These are phyloP conservation scores for Echinochloa phyllopogon DNA, from an alignment of 176 grass and related monocot genomes.

Conservation along the genomic window DNA sequence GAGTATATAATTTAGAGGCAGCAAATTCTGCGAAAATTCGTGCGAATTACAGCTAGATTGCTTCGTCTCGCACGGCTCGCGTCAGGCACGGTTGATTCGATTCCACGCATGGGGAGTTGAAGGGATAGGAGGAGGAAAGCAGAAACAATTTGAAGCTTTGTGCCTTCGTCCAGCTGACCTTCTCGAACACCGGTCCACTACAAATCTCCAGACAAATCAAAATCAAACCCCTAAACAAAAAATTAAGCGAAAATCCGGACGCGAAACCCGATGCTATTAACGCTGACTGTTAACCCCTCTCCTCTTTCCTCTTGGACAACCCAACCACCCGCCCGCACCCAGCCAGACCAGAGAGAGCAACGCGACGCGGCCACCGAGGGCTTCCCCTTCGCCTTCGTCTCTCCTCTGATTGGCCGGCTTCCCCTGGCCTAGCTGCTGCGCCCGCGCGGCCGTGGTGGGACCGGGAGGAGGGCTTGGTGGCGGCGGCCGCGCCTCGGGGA, in stretches of 20 bases:
- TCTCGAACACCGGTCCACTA: constrained; percentile 39
- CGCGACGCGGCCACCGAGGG: constrained; percentile 20
- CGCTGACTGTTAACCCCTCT: constrained; percentile 55
- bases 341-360: constrained; percentile 14
- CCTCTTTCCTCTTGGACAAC: background rate
- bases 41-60: constrained; percentile 15
- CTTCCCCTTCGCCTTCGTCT: background rate
- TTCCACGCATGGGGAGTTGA: background rate
- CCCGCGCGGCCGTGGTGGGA: constrained; percentile 20
- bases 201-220: constrained; percentile 31
- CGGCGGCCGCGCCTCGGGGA: background rate
- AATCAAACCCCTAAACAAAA: constrained; percentile 12
- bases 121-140: background rate
- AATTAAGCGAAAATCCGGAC: constrained; percentile 9
- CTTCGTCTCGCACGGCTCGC: constrained; percentile 9
- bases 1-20: no score
- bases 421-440: background rate
- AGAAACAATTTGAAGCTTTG: background rate
- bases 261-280: constrained; percentile 19
- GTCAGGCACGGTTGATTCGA: background rate
- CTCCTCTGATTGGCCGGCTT: background rate
- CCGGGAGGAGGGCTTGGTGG: background rate
- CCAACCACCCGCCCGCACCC: constrained; percentile 31
- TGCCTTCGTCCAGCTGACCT: background rate
- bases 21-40: background rate